phyloP scores from a whole-genome alignment of 2,329 filamentous ascomycete species.

The Pseudocercospora pini-densiflorae region DNA sequence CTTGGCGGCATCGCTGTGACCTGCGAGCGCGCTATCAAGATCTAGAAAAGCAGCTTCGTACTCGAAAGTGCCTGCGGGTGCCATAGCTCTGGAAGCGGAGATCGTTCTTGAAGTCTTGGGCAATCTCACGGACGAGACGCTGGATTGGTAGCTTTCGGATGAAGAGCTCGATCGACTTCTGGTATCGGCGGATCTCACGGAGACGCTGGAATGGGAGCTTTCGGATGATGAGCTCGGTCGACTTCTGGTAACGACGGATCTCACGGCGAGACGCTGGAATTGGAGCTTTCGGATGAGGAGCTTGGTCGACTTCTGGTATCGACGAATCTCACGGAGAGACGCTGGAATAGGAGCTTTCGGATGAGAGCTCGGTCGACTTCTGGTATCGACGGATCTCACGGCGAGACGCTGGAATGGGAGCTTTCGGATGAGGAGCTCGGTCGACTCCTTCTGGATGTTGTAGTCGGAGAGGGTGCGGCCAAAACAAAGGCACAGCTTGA shows the following conservation, averaged over 20 bases:
- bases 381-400: too few species aligned
- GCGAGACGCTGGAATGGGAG: conserved; percentile 67
- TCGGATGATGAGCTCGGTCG: too few species aligned
- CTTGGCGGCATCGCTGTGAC: too few species aligned
- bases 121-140: conserved; percentile 78
- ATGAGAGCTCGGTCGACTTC: too few species aligned
- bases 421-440: too few species aligned
- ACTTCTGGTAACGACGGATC: conserved; percentile 71
- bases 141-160: conserved; percentile 81
- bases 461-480: too few species aligned
- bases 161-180: conserved; percentile 85
- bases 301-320: too few species aligned
- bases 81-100: conserved; percentile 97
- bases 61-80: conserved; percentile 93
- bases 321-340: conserved; percentile 46
- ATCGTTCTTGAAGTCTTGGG: conserved; percentile 65
- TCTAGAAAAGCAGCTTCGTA: conserved; percentile 86
- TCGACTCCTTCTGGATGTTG: too few species aligned
- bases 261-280: conserved; percentile 60
- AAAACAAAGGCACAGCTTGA: too few species aligned
- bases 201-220: conserved; percentile 67
- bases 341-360: too few species aligned
- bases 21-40: too few species aligned
- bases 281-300: conserved; percentile 23
- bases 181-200: conserved; percentile 66